Evolutionary conservation across 306 rosid genomes (phyloP).

Genomic region (Vicia villosa): DNA sequence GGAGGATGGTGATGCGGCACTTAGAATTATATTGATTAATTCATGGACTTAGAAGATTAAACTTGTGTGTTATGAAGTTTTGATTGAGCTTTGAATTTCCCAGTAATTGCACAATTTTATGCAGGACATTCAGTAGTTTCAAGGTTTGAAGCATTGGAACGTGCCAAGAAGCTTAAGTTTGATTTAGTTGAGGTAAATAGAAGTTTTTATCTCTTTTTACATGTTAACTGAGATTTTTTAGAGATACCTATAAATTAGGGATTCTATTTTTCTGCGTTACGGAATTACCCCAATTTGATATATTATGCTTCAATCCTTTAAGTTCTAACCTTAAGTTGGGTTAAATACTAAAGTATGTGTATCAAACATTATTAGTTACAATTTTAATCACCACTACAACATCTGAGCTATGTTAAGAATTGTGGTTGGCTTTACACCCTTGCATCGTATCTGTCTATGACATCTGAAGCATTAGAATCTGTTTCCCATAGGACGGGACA

Average conservation of each 20-base stretch:
- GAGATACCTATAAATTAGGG: conserved; percentile 9
- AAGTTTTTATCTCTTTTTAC: conserved; percentile 9
- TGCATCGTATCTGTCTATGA: conserved; percentile 2
- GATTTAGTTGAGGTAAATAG: conserved; percentile 89
- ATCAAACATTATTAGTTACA: conserved; percentile 14
- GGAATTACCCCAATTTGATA: neutral
- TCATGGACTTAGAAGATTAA: neutral
- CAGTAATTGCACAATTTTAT: conserved; percentile 26
- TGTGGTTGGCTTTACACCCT: neutral
- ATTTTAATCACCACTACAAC: conserved; percentile 10
- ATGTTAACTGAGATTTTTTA: conserved; percentile 15
- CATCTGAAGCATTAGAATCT: neutral
- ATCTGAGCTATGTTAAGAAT: conserved; percentile 5
- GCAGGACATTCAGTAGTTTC: conserved; percentile 66
- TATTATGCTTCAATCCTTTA: neutral
- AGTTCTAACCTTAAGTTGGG: conserved; percentile 19
- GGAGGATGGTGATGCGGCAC: neutral
- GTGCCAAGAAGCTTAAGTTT: conserved; percentile 65
- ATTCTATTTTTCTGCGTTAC: conserved; percentile 15
- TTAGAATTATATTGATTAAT: neutral
- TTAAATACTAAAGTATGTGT: neutral
- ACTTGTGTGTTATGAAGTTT: neutral
- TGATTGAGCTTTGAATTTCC: conserved; percentile 7
- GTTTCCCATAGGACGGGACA: conserved; percentile 13
- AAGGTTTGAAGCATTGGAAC: conserved; percentile 60